A percentile compares a stretch with the other conserved stretches of the same genome.
Evolutionary conservation across 2,329 filamentous ascomycete genomes (phyloP).

Genomic region (Colletotrichum acutatum): DNA sequence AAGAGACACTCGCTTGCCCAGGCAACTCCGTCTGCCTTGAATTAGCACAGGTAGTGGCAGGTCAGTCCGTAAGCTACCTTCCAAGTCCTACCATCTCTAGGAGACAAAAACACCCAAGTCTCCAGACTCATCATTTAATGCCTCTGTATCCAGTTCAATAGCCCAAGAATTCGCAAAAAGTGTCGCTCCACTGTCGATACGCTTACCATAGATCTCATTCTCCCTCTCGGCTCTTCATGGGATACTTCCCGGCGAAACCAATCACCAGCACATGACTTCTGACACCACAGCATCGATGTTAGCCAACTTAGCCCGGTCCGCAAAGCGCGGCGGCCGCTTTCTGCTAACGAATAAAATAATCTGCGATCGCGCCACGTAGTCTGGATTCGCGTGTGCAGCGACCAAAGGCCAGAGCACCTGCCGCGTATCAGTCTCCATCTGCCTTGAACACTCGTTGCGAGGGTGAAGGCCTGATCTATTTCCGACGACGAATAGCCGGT

Average conservation of each 20-base stretch:
- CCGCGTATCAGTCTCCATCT: slow-evolving; percentile 46
- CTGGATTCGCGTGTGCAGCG: slow-evolving; percentile 44
- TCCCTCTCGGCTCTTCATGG: slow-evolving; percentile 51
- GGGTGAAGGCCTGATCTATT: slow-evolving; percentile 47
- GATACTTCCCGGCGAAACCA: slow-evolving; percentile 48
- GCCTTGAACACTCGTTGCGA: slow-evolving; percentile 45
- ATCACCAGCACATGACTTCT: slow-evolving; percentile 58
- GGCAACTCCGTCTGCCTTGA: slow-evolving; percentile 57
- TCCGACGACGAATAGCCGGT: slow-evolving; percentile 35
- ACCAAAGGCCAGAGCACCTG: slow-evolving; percentile 46
- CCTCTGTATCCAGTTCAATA: slow-evolving; percentile 48
- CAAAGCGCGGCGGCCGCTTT: slow-evolving; percentile 50
- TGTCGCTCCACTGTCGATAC: slow-evolving; percentile 55
- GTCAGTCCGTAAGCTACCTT: slow-evolving; percentile 39
- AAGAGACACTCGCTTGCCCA: slow-evolving; percentile 58
- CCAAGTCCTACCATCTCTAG: slow-evolving; percentile 42
- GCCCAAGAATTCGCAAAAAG: slow-evolving; percentile 56
- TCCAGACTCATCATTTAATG: slow-evolving; percentile 49
- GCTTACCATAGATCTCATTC: slow-evolving; percentile 49
- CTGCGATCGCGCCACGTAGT: slow-evolving; percentile 46
- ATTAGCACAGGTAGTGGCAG: slow-evolving; percentile 55
- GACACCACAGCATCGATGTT: slow-evolving; percentile 56
- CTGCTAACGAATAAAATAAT: slow-evolving; percentile 53
- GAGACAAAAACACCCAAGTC: slow-evolving; percentile 44
- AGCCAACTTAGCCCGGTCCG: slow-evolving; percentile 50